Conservation (phyloP, 140 eudicot species). For the Cichorium intybus region DNA sequence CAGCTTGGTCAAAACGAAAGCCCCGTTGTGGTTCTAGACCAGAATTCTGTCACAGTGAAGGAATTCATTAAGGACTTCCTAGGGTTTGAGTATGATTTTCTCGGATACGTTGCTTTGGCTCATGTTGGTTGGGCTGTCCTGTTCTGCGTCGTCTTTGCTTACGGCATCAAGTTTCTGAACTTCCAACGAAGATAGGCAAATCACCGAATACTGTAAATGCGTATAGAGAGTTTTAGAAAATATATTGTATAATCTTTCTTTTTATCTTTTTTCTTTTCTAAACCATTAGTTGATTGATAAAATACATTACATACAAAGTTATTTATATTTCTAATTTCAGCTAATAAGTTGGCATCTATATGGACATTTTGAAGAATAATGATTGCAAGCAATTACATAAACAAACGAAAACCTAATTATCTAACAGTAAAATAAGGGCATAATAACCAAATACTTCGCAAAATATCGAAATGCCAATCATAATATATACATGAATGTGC, state of each 20-base stretch:
- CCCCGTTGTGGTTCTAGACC: slow-evolving; percentile 41
- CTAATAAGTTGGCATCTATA: neutral
- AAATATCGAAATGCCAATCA: neutral
- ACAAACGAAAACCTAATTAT: neutral
- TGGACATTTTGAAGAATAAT: neutral
- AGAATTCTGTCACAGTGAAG: slow-evolving; percentile 32
- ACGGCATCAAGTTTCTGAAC: slow-evolving; percentile 62
- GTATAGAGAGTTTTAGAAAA: neutral
- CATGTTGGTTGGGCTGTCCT: slow-evolving; percentile 57
- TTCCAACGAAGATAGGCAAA: slow-evolving; percentile 55
- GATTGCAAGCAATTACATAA: neutral
- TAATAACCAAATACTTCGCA: neutral
- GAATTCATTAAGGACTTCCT: slow-evolving; percentile 29
- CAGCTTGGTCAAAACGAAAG: slow-evolving; percentile 56
- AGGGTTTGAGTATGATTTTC: slow-evolving; percentile 64
- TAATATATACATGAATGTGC: too few species aligned
- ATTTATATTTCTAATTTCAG: neutral
- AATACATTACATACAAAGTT: neutral
- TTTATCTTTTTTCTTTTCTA: neutral
- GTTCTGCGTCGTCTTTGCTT: slow-evolving; percentile 56
- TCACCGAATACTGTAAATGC: neutral
- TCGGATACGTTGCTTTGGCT: slow-evolving; percentile 52
- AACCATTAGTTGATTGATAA: neutral
- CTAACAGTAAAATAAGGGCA: too few species aligned
- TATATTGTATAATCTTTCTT: neutral